Evolutionary conservation across 2,329 filamentous ascomycete genomes (phyloP), one percentile per base, ranked within the genome.

Genomic region (Trichoderma koningiopsis): DNA sequence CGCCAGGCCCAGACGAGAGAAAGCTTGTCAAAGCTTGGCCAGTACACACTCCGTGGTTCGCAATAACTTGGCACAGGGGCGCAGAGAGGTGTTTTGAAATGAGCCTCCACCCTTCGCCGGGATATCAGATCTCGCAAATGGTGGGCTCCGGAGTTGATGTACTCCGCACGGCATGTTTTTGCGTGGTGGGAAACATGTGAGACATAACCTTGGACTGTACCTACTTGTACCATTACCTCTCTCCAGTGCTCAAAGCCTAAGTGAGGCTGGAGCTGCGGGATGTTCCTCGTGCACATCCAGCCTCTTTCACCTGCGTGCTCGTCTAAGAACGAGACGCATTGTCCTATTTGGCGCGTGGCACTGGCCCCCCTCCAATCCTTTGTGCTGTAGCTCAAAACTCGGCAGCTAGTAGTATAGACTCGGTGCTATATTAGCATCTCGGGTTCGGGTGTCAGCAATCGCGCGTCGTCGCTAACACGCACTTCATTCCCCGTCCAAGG

Each of bases 11-110:
- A 67, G 24, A 59, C 64, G 64, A 59, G 55, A 56, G 49, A 66
- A 67, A 52, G 55, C 55, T 67, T 67, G 55, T 59, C 31, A 22
- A 52, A 59, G 40, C 33, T 14, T 43, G 22, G 27, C 7, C 29
- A 14, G 24, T 31, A 27, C 24, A 7, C 5, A 24, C 29, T n/a
- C 35, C 62, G 31, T 43, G 16, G 35, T 57, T 22, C 2, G 56
- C 40, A 47, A 40, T 37, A 22, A 40, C 64, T 59, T 67, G 64
- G 55, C 64, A 58, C 59, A 59, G 64, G 55, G 55, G 64, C 64
- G 64, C 64, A 67, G 55, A 67, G 40, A 22, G 27, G 33, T 24
- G 27, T 57, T 47, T 58, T 16, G 62, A 66, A 66, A 66, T 66
- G 53, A 58, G 53, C 63, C 53, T 66, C 63, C 64, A 52, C 55